A percentile compares a stretch with the other conserved stretches of the same genome.
These are phyloP conservation scores for Smallanthus sonchifolius DNA, from an alignment of 129 eudicot species.

Conservation along the genomic window DNA sequence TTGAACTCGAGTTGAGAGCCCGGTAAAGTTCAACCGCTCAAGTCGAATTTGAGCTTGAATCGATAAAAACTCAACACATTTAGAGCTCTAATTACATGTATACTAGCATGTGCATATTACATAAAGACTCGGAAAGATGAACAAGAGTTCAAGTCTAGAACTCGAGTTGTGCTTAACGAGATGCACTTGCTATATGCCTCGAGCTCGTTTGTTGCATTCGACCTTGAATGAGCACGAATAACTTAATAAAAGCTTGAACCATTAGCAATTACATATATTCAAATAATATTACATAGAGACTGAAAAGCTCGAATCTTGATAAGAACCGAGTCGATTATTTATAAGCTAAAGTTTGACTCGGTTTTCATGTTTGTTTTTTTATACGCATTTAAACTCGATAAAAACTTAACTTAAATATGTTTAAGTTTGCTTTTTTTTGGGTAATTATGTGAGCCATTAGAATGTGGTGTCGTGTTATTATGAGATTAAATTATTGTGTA, in stretches of 20 bases:
- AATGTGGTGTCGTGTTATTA: not conserved
- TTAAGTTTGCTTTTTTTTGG: not conserved
- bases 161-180: not conserved
- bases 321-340: not conserved
- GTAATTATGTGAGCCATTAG: not conserved
- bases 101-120: not conserved
- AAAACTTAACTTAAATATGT: not conserved
- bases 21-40: not conserved
- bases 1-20: not conserved
- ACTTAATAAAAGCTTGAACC: no score
- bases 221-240: not conserved
- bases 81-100: not conserved
- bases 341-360: not conserved
- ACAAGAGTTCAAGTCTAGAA: not conserved
- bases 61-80: not conserved
- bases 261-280: no score
- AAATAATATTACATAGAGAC: not conserved
- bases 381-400: no score
- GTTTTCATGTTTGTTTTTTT: no score
- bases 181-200: not conserved
- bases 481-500: not conserved
- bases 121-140: not conserved
- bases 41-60: not conserved
- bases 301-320: not conserved
- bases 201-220: not conserved